A percentile compares a stretch with the other conserved stretches of the same genome.
These are phyloP conservation scores for Cystobasidium ongulense DNA, from an alignment of 768 basidiomycete genomes.

Conservation along the genomic window DNA sequence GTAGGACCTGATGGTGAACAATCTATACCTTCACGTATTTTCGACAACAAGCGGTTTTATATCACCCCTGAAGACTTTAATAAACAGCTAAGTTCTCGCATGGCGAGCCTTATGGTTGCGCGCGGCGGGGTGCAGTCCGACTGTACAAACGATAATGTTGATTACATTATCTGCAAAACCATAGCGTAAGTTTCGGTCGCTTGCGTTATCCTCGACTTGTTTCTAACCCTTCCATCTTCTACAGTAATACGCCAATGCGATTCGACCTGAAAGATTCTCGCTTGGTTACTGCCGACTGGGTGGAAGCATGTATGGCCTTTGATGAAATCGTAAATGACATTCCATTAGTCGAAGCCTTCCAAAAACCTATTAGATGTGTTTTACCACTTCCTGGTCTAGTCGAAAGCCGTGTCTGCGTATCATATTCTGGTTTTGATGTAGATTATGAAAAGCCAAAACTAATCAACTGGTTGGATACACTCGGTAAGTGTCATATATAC, in stretches of 20 bases:
- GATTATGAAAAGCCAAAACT: background rate
- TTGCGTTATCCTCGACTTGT: background rate
- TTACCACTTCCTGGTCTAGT: background rate
- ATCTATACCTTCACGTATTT: background rate
- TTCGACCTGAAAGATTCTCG: slow-evolving; percentile 12
- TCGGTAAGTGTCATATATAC: background rate
- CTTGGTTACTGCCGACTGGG: slow-evolving; percentile 20
- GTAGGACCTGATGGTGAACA: background rate
- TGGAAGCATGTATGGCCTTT: slow-evolving; percentile 21
- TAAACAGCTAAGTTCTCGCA: background rate
- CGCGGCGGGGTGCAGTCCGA: background rate
- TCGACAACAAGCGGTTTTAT: slow-evolving; percentile 5
- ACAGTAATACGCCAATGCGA: background rate
- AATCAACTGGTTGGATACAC: background rate
- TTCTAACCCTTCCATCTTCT: background rate
- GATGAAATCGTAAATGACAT: background rate
- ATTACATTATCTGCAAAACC: background rate
- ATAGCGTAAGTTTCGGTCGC: background rate
- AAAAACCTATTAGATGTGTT: background rate
- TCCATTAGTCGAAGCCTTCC: background rate
- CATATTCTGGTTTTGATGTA: slow-evolving; percentile 14
- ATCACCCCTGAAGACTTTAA: background rate
- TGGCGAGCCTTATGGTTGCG: background rate
- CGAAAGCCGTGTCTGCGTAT: background rate
- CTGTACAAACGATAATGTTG: background rate